Percentiles rank a stretch among this genome's conserved stretches.
phyloP scores from a whole-genome alignment of 768 basidiomycete genomes.

The Tricholoma sp. region DNA sequence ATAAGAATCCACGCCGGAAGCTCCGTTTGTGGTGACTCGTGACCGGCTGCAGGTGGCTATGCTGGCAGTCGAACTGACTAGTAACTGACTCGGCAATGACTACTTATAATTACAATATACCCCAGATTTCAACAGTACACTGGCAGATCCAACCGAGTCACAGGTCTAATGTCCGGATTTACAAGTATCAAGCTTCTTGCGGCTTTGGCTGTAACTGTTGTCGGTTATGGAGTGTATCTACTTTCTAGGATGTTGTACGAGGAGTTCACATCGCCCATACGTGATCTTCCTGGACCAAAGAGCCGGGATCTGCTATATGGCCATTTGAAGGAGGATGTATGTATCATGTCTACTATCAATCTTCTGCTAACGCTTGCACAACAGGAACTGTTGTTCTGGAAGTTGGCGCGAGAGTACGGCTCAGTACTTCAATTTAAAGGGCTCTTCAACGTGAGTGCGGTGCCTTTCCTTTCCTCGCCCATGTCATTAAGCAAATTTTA shows the following conservation, averaged over 20 bases:
- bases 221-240: constrained; percentile 24
- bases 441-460: constrained; percentile 33
- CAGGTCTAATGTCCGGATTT: neutral
- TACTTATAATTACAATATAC: too few species aligned
- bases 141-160: too few species aligned
- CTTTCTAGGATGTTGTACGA: constrained; percentile 28
- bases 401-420: constrained; percentile 13
- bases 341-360: constrained; percentile 1
- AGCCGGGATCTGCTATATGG: constrained; percentile 42
- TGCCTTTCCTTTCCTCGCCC: neutral
- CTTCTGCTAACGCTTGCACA: neutral
- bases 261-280: constrained; percentile 36
- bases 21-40: too few species aligned
- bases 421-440: constrained; percentile 9
- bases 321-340: constrained; percentile 37
- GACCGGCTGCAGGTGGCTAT: too few species aligned
- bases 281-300: constrained; percentile 46
- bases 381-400: constrained; percentile 26
- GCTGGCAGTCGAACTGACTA: too few species aligned
- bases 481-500: neutral
- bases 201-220: constrained; percentile 14
- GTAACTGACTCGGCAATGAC: too few species aligned
- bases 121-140: too few species aligned
- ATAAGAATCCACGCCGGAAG: too few species aligned
- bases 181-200: constrained; percentile 7